Evolutionary conservation across 768 basidiomycete species (phyloP).

Genomic region (Mycena metata): DNA sequence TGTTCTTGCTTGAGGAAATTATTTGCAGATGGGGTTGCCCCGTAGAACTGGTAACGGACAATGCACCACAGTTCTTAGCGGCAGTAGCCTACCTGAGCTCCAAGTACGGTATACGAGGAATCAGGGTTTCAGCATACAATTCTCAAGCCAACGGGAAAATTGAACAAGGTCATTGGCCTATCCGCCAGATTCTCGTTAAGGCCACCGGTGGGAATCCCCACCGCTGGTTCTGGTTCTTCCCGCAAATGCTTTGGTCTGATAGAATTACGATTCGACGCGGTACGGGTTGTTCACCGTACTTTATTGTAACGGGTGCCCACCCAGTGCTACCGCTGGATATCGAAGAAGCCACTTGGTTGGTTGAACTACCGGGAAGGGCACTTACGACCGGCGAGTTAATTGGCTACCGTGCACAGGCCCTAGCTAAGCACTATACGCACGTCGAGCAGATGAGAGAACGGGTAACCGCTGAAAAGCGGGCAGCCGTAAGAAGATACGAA

Average conservation of each 20-base stretch:
- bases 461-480: slow-evolving; percentile 32
- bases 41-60: slow-evolving; percentile 48
- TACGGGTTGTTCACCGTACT: slow-evolving; percentile 48
- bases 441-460: slow-evolving; percentile 37
- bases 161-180: slow-evolving; percentile 48
- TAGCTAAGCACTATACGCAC: slow-evolving; percentile 39
- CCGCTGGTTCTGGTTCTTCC: slow-evolving; percentile 48
- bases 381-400: slow-evolving; percentile 42
- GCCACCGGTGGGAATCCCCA: slow-evolving; percentile 41
- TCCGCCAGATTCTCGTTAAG: slow-evolving; percentile 43
- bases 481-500: slow-evolving; percentile 39
- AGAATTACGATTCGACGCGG: slow-evolving; percentile 42
- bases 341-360: slow-evolving; percentile 46
- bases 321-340: slow-evolving; percentile 48
- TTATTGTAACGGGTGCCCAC: slow-evolving; percentile 48
- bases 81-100: slow-evolving; percentile 38
- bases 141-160: slow-evolving; percentile 56
- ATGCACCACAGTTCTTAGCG: slow-evolving; percentile 46
- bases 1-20: background rate
- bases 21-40: background rate
- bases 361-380: slow-evolving; percentile 34
- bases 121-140: slow-evolving; percentile 58
- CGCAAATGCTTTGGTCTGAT: slow-evolving; percentile 52
- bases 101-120: slow-evolving; percentile 53
- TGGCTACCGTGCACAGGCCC: slow-evolving; percentile 36